A percentile compares a stretch with the other conserved stretches of the same genome.
phyloP scores from a whole-genome alignment of 1,139 yeast species.

The Candida mesenterica region DNA sequence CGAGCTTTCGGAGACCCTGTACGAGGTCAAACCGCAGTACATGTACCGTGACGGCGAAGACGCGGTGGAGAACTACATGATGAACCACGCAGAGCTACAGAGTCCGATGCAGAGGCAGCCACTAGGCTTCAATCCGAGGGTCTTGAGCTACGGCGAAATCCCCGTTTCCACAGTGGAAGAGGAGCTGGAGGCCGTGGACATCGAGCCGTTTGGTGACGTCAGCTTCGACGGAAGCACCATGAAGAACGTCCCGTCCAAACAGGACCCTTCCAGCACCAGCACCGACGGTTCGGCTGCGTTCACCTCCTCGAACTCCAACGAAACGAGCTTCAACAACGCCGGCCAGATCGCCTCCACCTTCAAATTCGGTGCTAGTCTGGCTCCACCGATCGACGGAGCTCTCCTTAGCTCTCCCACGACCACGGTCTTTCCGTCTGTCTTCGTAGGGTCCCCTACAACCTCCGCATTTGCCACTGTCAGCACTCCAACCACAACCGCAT shows the following conservation, averaged over 20 bases:
- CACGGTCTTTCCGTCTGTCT: too few species aligned
- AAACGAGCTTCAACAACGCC: neutral
- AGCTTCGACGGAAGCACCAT: too few species aligned
- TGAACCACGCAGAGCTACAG: neutral
- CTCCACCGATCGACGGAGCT: too few species aligned
- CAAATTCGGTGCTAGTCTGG: neutral
- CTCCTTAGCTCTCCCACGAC: too few species aligned
- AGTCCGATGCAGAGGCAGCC: conserved; percentile 3
- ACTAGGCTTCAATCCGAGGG: conserved; percentile 5
- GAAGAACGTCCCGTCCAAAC: too few species aligned
- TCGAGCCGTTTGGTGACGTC: too few species aligned
- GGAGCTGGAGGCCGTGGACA: too few species aligned
- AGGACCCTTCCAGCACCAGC: too few species aligned
- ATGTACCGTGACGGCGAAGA: conserved; percentile 8
- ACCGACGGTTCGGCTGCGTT: too few species aligned
- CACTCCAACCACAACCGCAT: too few species aligned
- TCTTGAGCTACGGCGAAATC: conserved; percentile 7
- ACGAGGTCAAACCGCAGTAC: conserved; percentile 16
- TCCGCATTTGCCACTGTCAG: neutral
- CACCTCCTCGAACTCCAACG: neutral
- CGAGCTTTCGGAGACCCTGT: conserved; percentile 15
- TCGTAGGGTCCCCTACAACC: too few species aligned
- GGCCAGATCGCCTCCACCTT: neutral
- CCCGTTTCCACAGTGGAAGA: conserved; percentile 3
- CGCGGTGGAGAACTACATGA: conserved; percentile 1